Evolutionary conservation across 2,329 filamentous ascomycete genomes (phyloP).

Genomic region (Cadophora gregata): DNA sequence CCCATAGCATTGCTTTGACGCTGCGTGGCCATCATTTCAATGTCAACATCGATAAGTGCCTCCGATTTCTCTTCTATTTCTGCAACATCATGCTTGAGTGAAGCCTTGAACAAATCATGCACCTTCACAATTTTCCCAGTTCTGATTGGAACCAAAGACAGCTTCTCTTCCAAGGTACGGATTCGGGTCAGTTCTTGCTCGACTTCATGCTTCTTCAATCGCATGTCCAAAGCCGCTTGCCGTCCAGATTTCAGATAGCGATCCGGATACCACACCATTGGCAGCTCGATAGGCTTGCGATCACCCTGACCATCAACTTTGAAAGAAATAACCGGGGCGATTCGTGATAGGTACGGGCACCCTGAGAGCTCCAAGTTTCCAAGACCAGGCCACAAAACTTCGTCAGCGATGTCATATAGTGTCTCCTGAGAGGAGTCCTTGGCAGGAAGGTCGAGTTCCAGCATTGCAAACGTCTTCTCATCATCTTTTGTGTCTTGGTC

Average conservation of each 20-base stretch:
- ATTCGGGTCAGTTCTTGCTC: conserved; percentile 41
- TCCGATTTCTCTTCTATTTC: conserved; percentile 28
- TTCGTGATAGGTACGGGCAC: conserved; percentile 42
- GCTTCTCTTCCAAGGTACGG: conserved; percentile 36
- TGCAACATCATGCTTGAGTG: conserved; percentile 42
- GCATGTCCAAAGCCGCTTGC: conserved; percentile 54
- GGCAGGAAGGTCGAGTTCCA: conserved; percentile 40
- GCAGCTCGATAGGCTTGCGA: conserved; percentile 55
- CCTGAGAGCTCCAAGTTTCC: conserved; percentile 30
- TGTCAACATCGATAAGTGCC: conserved; percentile 26
- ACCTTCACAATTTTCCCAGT: conserved; percentile 40
- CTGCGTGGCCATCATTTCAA: conserved; percentile 21
- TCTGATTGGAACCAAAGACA: conserved; percentile 36
- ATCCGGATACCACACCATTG: conserved; percentile 58
- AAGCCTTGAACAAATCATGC: conserved; percentile 40
- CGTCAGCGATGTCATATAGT: conserved; percentile 45
- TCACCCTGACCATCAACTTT: conserved; percentile 51
- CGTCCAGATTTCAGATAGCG: conserved; percentile 55
- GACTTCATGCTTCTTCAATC: conserved; percentile 37
- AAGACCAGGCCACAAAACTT: conserved; percentile 39
- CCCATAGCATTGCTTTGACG: conserved; percentile 23
- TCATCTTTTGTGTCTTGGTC: conserved; percentile 29
- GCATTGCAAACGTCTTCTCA: conserved; percentile 40
- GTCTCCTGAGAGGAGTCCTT: conserved; percentile 38
- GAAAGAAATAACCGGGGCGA: conserved; percentile 57